Evolutionary conservation across 768 basidiomycete species (phyloP).

Genomic region (Austroboletus eburneus): DNA sequence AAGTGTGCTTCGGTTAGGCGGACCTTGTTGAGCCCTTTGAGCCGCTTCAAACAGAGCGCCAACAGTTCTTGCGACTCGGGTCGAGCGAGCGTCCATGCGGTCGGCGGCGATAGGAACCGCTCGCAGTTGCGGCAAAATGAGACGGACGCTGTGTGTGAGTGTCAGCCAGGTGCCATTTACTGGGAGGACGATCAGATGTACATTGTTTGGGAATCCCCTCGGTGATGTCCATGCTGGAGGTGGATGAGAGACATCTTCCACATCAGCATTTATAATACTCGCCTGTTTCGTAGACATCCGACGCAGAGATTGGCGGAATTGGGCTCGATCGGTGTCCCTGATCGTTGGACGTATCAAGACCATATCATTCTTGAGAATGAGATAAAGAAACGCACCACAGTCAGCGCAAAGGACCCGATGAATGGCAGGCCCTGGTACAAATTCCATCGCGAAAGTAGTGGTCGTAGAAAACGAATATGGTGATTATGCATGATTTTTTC

Average conservation of each 20-base stretch:
- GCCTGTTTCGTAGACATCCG: constrained; percentile 84
- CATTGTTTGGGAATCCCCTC: constrained; percentile 97
- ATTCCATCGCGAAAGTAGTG: constrained; percentile 56
- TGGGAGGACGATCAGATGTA: constrained; percentile 34
- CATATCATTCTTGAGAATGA: background rate
- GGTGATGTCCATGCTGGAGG: constrained; percentile 83
- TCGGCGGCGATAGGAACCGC: constrained; percentile 88
- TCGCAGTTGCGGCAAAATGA: constrained; percentile 96
- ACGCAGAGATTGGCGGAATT: constrained; percentile 94
- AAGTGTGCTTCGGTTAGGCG: constrained; percentile 97
- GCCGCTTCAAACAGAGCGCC: constrained; percentile 90
- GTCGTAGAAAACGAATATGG: background rate
- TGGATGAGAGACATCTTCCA: too few species aligned
- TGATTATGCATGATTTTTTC: background rate
- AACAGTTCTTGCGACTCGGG: constrained; percentile 93
- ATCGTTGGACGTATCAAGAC: constrained; percentile 7
- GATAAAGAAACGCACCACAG: constrained; percentile 52
- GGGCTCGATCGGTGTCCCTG: constrained; percentile 82
- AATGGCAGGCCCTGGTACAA: constrained; percentile 66
- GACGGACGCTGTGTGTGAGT: constrained; percentile 58
- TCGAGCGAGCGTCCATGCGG: constrained; percentile 77
- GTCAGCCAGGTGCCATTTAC: background rate
- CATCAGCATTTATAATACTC: constrained; percentile 25
- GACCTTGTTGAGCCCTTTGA: constrained; percentile 91
- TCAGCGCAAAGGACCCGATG: constrained; percentile 87